phyloP scores from a whole-genome alignment of 2,329 filamentous ascomycete genomes.

The Ustilaginoidea virens region DNA sequence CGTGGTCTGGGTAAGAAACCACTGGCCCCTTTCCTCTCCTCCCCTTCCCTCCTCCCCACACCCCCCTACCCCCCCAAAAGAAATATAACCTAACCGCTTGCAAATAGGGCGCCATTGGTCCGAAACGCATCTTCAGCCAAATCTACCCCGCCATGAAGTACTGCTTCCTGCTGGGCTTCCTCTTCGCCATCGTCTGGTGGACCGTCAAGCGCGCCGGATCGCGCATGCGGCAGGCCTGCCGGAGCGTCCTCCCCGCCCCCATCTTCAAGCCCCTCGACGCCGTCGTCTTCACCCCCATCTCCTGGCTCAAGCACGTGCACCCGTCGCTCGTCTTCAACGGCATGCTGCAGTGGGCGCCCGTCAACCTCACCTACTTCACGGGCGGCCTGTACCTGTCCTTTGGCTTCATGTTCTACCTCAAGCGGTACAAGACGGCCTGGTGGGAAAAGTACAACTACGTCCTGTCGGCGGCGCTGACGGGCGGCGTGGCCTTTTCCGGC shows the following conservation, averaged over 20 bases:
- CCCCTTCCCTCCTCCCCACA: not conserved
- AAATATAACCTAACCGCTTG: too few relatives aligned
- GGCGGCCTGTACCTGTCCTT: slow-evolving; percentile 23
- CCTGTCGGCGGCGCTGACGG: slow-evolving; percentile 22
- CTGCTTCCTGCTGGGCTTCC: slow-evolving; percentile 25
- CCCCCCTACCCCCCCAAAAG: too few relatives aligned
- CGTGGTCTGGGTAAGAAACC: slow-evolving; percentile 14
- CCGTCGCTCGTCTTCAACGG: slow-evolving; percentile 25
- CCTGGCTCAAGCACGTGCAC: slow-evolving; percentile 21
- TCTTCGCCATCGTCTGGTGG: slow-evolving; percentile 20
- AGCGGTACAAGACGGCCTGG: slow-evolving; percentile 21
- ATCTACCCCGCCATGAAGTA: slow-evolving; percentile 27
- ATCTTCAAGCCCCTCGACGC: slow-evolving; percentile 7
- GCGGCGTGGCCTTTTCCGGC: slow-evolving; percentile 24
- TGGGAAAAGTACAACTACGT: slow-evolving; percentile 32
- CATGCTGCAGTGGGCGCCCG: slow-evolving; percentile 25
- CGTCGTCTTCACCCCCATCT: slow-evolving; percentile 6
- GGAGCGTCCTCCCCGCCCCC: slow-evolving; percentile 2
- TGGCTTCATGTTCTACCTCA: slow-evolving; percentile 28
- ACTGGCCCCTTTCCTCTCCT: not conserved
- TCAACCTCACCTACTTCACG: slow-evolving; percentile 27
- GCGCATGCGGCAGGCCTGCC: slow-evolving; percentile 1
- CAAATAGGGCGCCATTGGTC: slow-evolving; percentile 11
- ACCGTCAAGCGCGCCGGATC: slow-evolving; percentile 53
- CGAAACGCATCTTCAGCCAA: slow-evolving; percentile 20